These are phyloP conservation scores for Tricholoma furcatifolium DNA, from an alignment of 768 basidiomycete genomes.

Conservation along the genomic window DNA sequence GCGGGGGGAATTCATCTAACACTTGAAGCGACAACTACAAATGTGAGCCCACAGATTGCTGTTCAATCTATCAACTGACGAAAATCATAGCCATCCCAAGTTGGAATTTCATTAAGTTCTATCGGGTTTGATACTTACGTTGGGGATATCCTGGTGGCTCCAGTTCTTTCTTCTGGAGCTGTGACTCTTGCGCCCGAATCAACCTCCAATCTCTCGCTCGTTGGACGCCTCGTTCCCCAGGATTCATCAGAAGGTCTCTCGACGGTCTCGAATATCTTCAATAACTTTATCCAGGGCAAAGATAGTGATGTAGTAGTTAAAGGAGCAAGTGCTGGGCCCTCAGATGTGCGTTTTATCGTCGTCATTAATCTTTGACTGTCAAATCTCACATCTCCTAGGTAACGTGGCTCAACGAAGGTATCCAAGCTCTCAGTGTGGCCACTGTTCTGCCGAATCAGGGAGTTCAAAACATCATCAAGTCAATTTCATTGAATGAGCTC, in stretches of 20 bases:
- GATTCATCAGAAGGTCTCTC: slow-evolving; percentile 47
- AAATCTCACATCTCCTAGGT: slow-evolving; percentile 36
- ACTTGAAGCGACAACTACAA: slow-evolving; percentile 55
- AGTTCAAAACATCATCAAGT: slow-evolving; percentile 58
- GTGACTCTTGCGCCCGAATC: slow-evolving; percentile 56
- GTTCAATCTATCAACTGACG: not conserved
- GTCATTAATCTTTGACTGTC: slow-evolving; percentile 4
- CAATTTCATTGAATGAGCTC: slow-evolving; percentile 59
- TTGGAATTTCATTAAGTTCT: slow-evolving; percentile 62
- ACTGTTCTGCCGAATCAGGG: slow-evolving; percentile 66
- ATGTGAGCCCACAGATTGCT: slow-evolving; percentile 38
- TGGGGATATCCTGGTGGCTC: slow-evolving; percentile 54
- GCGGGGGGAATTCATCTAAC: slow-evolving; percentile 70
- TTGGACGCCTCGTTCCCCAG: slow-evolving; percentile 68
- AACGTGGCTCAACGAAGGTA: slow-evolving; percentile 71
- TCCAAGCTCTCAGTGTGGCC: slow-evolving; percentile 57
- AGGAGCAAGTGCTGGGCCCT: slow-evolving; percentile 57
- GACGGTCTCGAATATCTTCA: slow-evolving; percentile 64
- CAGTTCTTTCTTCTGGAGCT: slow-evolving; percentile 46
- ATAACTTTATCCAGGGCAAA: slow-evolving; percentile 67
- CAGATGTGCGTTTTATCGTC: slow-evolving; percentile 39
- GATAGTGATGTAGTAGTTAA: slow-evolving; percentile 58
- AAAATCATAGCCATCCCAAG: slow-evolving; percentile 60
- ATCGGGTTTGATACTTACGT: slow-evolving; percentile 63
- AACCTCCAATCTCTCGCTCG: slow-evolving; percentile 50